Evolutionary conservation across 1,139 yeast genomes (phyloP), one percentile per base, ranked within the genome.

Genomic region (Petasospora rhodanensis): DNA sequence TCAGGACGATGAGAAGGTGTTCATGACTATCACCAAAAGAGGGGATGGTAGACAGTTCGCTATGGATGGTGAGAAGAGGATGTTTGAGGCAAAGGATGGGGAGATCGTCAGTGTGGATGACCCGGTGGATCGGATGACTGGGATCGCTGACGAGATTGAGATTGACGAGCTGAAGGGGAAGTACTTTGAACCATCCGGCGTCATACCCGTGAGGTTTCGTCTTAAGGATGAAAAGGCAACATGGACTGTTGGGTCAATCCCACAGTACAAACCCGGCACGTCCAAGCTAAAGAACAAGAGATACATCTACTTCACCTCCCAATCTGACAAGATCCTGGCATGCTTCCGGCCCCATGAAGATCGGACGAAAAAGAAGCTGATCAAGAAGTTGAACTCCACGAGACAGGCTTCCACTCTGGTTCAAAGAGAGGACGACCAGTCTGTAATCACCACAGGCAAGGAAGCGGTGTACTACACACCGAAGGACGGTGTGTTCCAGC

Each of bases 311-410:
- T 47, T 47, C 33, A 29, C 12, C 24, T 3, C 21, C 28, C n/a
- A 33, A 35, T 15, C 43, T 4, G 26, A 66, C 54, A 50, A 70
- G 59, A 18, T 73, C 0, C 39, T 73, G 26, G 71, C 71, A 1
- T 51, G 73, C 32, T 76, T 73, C 44, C 59, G 83, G 39, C 81
- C 80, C 0, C 66, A 69, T 43, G 79, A 74, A 40, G 51, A 61
- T 24, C 61, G 65, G 24, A 48, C 66, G 2, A 62, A 64, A 37
- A 69, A 68, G 37, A 65, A 64, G 35, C 39, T 75, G 4, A 55
- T 71, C 14, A 59, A 58, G 33, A 54, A 55, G 15, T 34, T 52
- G 13, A 47, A 47, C 20, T 29, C 34, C 4, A 30, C 21, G 4
- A 17, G n/a, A n/a, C n/a, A n/a, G n/a, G n/a, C n/a, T n/a, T n/a